Conservation (phyloP, 441 rosid genomes). For the Mallotus repandus region DNA sequence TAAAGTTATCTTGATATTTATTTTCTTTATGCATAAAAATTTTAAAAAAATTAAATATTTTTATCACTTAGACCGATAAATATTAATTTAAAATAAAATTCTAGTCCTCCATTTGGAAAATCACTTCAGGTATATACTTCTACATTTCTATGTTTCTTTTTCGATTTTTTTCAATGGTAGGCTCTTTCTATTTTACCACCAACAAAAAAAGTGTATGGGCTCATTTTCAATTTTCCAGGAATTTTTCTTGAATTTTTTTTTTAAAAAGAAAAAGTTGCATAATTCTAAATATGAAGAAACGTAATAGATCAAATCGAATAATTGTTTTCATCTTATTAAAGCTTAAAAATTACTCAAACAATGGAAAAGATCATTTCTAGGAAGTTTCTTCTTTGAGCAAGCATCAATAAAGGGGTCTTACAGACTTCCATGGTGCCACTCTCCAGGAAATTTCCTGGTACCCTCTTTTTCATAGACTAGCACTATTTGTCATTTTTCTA, state of each 20-base stretch:
- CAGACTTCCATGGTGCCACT: neutral
- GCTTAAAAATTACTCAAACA: neutral
- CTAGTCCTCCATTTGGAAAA: too few species aligned
- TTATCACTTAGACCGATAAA: too few species aligned
- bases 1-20: too few species aligned
- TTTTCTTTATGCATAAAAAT: too few species aligned
- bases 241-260: neutral
- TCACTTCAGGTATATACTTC: too few species aligned
- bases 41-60: too few species aligned
- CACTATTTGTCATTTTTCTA: neutral
- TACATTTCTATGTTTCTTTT: too few species aligned
- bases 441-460: neutral
- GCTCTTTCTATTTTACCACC: too few species aligned
- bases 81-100: too few species aligned
- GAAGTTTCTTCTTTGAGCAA: slow-evolving; percentile 5
- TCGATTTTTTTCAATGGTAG: too few species aligned
- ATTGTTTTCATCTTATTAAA: neutral
- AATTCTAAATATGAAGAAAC: neutral
- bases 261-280: neutral
- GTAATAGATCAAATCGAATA: neutral
- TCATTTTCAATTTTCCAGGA: neutral
- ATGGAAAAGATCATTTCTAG: neutral
- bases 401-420: neutral
- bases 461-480: neutral
- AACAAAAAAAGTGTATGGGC: too few species aligned